These are phyloP conservation scores for Jatropha podagrica DNA, from an alignment of 441 rosid genomes.

Conservation along the genomic window DNA sequence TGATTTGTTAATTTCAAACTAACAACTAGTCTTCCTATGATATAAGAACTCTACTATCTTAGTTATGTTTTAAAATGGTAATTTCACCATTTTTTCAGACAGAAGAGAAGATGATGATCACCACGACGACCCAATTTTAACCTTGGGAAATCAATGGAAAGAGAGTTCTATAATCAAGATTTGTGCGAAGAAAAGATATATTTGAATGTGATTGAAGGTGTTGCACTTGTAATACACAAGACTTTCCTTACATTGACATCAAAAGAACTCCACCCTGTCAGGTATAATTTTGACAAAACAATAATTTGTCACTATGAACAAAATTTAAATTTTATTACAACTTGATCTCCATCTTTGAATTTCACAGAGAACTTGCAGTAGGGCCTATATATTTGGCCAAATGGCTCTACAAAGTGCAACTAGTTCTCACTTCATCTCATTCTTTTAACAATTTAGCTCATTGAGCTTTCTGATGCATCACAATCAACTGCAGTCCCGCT, in stretches of 20 bases:
- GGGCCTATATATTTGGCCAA: background rate
- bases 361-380: background rate
- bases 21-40: too few relatives aligned
- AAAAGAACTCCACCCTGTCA: background rate
- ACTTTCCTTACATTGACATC: background rate
- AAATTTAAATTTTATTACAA: background rate
- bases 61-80: too few relatives aligned
- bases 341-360: background rate
- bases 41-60: too few relatives aligned
- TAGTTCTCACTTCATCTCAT: background rate
- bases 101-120: too few relatives aligned
- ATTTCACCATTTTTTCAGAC: too few relatives aligned
- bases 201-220: background rate
- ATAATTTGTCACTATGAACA: slow-evolving; percentile 13
- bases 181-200: background rate
- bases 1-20: too few relatives aligned
- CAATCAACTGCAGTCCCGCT: slow-evolving; percentile 28
- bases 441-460: slow-evolving; percentile 10
- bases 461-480: slow-evolving; percentile 36
- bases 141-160: background rate
- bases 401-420: background rate
- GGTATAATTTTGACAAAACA: background rate
- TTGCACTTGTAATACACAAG: background rate
- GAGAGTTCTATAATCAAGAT: background rate
- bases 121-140: too few relatives aligned